Conservation (phyloP, 2,329 filamentous ascomycete genomes). For the Fusarium mexicanum region DNA sequence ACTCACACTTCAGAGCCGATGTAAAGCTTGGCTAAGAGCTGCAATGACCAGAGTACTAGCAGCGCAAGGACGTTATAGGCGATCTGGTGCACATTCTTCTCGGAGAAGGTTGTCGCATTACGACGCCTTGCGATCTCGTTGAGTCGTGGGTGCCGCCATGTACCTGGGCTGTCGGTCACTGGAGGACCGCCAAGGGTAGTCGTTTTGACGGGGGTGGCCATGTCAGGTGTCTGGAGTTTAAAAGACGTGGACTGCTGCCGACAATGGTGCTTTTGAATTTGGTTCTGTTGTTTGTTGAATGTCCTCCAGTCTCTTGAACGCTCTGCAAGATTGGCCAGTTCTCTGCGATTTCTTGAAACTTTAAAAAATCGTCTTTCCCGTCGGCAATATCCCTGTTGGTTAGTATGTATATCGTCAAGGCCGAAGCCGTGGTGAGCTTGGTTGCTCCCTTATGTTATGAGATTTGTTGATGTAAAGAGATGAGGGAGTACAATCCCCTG, state of each 20-base stretch:
- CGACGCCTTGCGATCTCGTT: conserved; percentile 87
- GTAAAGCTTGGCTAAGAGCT: conserved; percentile 49
- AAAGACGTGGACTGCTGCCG: background rate
- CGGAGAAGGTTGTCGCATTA: conserved; percentile 79
- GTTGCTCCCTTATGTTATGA: conserved; percentile 42
- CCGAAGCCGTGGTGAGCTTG: conserved; percentile 46
- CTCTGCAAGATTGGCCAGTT: background rate
- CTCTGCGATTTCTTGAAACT: background rate
- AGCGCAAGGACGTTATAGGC: conserved; percentile 70
- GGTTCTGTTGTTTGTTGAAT: conserved; percentile 3
- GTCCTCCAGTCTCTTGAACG: background rate
- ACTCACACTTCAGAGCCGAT: conserved; percentile 53
- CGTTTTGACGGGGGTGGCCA: conserved; percentile 47
- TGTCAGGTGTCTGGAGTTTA: conserved; percentile 13
- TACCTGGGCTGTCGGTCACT: conserved; percentile 71
- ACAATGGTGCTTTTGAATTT: background rate
- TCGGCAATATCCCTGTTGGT: conserved; percentile 34
- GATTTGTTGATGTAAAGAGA: conserved; percentile 47
- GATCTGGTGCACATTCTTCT: conserved; percentile 77
- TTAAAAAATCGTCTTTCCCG: background rate
- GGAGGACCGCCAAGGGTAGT: conserved; percentile 56
- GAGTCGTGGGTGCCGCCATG: conserved; percentile 90
- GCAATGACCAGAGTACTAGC: conserved; percentile 50
- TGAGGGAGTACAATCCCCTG: conserved; percentile 30
- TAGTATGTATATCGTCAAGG: conserved; percentile 45